These are phyloP conservation scores for Melocanna baccifera DNA, from an alignment of 176 grass and related monocot species.

Conservation along the genomic window DNA sequence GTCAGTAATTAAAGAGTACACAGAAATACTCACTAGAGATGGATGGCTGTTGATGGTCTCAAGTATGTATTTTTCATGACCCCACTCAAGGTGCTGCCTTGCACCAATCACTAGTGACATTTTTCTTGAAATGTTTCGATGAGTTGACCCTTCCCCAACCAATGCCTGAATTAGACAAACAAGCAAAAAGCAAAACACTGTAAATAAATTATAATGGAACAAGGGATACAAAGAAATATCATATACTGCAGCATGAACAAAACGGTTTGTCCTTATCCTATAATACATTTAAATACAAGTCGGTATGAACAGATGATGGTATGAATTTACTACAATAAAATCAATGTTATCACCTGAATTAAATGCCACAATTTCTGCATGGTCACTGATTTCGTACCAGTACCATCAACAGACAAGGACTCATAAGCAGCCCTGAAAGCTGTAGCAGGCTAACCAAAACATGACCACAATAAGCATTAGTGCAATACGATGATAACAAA, in stretches of 20 bases:
- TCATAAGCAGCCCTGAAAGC: slow-evolving; percentile 79
- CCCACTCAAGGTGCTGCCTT: slow-evolving; percentile 90
- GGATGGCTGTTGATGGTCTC: slow-evolving; percentile 87
- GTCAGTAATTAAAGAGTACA: slow-evolving; percentile 12
- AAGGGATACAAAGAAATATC: slow-evolving; percentile 15
- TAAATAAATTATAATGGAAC: slow-evolving; percentile 3
- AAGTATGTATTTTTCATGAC: slow-evolving; percentile 92
- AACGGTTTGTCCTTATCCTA: neutral
- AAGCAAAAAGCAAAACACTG: slow-evolving; percentile 3
- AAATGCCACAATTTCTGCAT: slow-evolving; percentile 99
- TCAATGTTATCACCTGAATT: slow-evolving; percentile 58
- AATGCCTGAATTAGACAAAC: slow-evolving; percentile 64
- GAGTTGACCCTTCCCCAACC: slow-evolving; percentile 65
- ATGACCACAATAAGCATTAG: slow-evolving; percentile 30
- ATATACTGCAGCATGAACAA: neutral
- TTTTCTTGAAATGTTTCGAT: slow-evolving; percentile 69
- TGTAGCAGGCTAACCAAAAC: slow-evolving; percentile 72
- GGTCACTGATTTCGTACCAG: slow-evolving; percentile 70
- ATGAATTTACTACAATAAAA: neutral
- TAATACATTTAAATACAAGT: neutral
- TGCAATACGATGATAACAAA: neutral
- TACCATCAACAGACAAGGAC: slow-evolving; percentile 58
- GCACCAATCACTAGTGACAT: slow-evolving; percentile 80
- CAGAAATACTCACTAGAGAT: slow-evolving; percentile 55
- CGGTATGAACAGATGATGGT: neutral